These are phyloP conservation scores for Ananas comosus DNA, from an alignment of 176 grass and related monocot species.

Conservation along the genomic window DNA sequence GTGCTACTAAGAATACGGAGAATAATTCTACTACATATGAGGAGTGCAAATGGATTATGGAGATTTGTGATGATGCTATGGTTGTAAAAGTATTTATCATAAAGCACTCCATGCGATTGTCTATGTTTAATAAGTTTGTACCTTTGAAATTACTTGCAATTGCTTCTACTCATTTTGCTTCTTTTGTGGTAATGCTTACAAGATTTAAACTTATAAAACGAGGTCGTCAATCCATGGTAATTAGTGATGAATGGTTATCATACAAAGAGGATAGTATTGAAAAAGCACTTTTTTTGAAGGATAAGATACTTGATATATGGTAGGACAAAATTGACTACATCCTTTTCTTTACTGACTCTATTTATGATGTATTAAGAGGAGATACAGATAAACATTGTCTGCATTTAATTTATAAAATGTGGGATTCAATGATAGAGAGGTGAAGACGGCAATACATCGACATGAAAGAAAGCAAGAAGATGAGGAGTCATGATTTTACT, in stretches of 20 bases:
- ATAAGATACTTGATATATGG: neutral
- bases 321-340: neutral
- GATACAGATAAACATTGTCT: neutral
- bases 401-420: slow-evolving; percentile 23
- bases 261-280: neutral
- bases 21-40: neutral
- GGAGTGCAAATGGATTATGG: slow-evolving; percentile 2
- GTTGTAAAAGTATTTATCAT: slow-evolving; percentile 9
- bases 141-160: slow-evolving; percentile 23
- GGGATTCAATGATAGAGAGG: slow-evolving; percentile 14
- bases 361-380: neutral
- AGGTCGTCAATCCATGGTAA: slow-evolving; percentile 8
- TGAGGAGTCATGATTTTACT: slow-evolving; percentile 2
- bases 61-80: neutral
- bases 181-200: slow-evolving; percentile 2
- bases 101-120: neutral
- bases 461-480: neutral
- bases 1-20: neutral
- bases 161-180: slow-evolving; percentile 7
- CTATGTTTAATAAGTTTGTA: slow-evolving; percentile 14
- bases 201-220: neutral
- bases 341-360: neutral
- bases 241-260: neutral
- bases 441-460: slow-evolving; percentile 8
- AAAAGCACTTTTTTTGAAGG: neutral